Conservation (phyloP, 1,284 basidiomycete species). For the Irpex sp. region DNA sequence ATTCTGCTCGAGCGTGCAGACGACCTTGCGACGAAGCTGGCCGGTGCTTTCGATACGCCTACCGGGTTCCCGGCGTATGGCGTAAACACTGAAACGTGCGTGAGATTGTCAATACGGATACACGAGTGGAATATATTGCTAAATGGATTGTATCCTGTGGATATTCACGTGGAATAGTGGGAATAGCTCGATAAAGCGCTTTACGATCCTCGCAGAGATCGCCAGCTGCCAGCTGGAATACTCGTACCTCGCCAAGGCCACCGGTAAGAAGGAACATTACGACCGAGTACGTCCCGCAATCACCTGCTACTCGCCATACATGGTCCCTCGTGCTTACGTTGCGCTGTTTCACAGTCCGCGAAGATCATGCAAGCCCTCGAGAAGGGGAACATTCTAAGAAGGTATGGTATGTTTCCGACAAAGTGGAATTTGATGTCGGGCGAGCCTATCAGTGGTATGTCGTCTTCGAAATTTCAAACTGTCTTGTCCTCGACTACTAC, state of each 20-base stretch:
- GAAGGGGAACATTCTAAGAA: conserved; percentile 37
- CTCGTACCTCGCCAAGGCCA: conserved; percentile 61
- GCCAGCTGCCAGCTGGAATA: conserved; percentile 60
- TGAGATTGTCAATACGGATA: not conserved
- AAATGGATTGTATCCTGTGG: not conserved
- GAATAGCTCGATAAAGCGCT: conserved; percentile 5
- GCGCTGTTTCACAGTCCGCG: not conserved
- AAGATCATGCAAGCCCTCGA: conserved; percentile 39
- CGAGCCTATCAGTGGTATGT: conserved; percentile 37
- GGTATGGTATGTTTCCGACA: conserved; percentile 53
- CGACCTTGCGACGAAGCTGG: conserved; percentile 42
- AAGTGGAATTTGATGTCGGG: conserved; percentile 45
- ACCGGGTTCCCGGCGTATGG: conserved; percentile 48
- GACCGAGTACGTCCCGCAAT: conserved; percentile 32
- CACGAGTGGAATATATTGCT: not conserved
- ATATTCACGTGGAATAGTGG: conserved; percentile 1
- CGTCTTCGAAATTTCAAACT: not conserved
- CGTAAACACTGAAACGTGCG: conserved; percentile 40
- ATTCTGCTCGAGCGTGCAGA: conserved; percentile 49
- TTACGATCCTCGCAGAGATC: conserved; percentile 37
- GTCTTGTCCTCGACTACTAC: not conserved
- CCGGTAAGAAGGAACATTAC: conserved; percentile 50
- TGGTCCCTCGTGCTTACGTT: not conserved
- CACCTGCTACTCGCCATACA: not conserved
- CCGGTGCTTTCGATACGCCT: conserved; percentile 49